These are phyloP conservation scores for Geosmithia morbida DNA, from an alignment of 2,329 filamentous ascomycete species.

Conservation along the genomic window DNA sequence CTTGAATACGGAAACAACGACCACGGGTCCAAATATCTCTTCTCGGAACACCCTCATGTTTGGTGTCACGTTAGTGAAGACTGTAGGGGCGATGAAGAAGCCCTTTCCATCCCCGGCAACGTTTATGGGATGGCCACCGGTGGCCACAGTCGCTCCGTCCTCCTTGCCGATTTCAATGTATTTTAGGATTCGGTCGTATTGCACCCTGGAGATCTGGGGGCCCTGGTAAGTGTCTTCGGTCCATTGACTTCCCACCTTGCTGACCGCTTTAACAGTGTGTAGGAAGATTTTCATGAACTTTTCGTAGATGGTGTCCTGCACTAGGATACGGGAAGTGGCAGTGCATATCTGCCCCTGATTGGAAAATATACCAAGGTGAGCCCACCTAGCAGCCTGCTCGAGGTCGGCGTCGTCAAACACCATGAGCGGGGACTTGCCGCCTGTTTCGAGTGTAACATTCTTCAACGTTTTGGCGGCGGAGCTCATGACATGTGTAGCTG, in stretches of 20 bases:
- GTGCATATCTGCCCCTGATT: constrained; percentile 44
- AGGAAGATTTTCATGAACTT: constrained; percentile 45
- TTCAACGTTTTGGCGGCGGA: constrained; percentile 43
- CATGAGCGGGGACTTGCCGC: constrained; percentile 42
- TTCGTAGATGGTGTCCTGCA: constrained; percentile 39
- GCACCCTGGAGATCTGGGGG: constrained; percentile 38
- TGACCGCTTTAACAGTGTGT: constrained; percentile 31
- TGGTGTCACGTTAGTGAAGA: constrained; percentile 9
- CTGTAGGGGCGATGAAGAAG: constrained; percentile 10
- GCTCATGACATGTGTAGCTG: constrained; percentile 54
- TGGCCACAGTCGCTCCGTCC: constrained; percentile 1
- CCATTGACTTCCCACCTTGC: constrained; percentile 9
- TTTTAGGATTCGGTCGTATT: constrained; percentile 45
- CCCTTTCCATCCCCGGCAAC: constrained; percentile 5
- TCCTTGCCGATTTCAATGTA: not conserved
- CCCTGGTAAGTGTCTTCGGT: constrained; percentile 13
- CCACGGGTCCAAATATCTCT: constrained; percentile 13
- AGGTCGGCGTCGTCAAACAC: constrained; percentile 45
- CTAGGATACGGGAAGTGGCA: constrained; percentile 39
- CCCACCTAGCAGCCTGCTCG: constrained; percentile 42
- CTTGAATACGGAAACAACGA: constrained; percentile 7
- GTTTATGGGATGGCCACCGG: constrained; percentile 3
- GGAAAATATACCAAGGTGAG: constrained; percentile 22
- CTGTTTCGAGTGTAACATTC: constrained; percentile 43
- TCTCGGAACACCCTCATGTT: constrained; percentile 9